Evolutionary conservation across 495 filamentous ascomycete genomes (phyloP).

Genomic region (Corynascus novoguineensis): DNA sequence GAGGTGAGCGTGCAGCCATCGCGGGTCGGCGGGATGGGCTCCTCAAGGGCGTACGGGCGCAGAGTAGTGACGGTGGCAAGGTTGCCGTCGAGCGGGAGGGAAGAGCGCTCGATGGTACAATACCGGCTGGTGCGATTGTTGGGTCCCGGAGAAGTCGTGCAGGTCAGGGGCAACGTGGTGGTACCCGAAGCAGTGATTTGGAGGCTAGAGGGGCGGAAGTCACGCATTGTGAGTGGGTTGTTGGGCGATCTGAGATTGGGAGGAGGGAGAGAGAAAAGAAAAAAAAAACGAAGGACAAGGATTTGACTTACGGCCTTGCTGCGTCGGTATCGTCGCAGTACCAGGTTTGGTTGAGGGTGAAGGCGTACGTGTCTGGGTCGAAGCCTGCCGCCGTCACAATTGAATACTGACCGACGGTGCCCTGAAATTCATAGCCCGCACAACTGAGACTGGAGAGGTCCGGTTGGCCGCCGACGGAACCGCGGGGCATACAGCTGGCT

Average conservation of each 20-base stretch:
- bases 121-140: background rate
- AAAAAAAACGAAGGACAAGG: no score
- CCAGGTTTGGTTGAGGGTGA: conserved; percentile 30
- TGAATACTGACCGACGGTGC: conserved; percentile 14
- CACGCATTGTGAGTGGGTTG: background rate
- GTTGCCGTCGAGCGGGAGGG: conserved; percentile 13
- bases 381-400: conserved; percentile 18
- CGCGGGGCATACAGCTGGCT: conserved; percentile 23
- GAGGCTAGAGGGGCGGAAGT: conserved; percentile 8
- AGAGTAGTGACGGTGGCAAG: conserved; percentile 11
- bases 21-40: conserved; percentile 5
- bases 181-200: conserved; percentile 17
- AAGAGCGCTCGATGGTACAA: conserved; percentile 1
- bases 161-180: conserved; percentile 10
- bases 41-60: conserved; percentile 25
- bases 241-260: background rate
- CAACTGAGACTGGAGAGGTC: conserved; percentile 12
- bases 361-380: conserved; percentile 12
- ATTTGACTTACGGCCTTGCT: conserved; percentile 27
- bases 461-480: background rate
- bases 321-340: conserved; percentile 29
- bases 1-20: conserved; percentile 30
- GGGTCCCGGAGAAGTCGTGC: background rate
- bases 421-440: conserved; percentile 21
- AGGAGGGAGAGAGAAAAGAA: background rate